Evolutionary conservation across 768 basidiomycete species (phyloP).

Genomic region (Albatrellus ellisii): DNA sequence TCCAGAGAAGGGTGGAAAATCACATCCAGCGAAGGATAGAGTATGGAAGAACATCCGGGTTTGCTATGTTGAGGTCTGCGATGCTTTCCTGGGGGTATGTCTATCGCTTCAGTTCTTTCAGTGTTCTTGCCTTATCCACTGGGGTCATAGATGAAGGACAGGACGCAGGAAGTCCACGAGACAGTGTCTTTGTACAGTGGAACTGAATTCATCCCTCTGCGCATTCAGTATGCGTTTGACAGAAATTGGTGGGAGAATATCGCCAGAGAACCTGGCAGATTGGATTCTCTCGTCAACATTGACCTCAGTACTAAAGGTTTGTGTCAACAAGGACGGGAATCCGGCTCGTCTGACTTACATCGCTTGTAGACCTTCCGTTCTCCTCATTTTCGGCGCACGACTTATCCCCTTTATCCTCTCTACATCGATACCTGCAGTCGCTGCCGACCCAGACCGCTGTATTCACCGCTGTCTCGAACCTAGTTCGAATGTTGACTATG

Average conservation of each 20-base stretch:
- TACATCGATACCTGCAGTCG: conserved; percentile 40
- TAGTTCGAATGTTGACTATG: conserved; percentile 57
- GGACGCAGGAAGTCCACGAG: conserved; percentile 35
- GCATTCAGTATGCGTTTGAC: conserved; percentile 68
- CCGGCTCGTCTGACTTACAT: neutral
- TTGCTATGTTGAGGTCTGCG: conserved; percentile 61
- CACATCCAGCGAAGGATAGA: conserved; percentile 48
- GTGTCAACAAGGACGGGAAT: neutral
- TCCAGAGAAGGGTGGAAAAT: conserved; percentile 36
- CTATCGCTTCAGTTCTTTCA: neutral
- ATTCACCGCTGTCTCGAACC: conserved; percentile 38
- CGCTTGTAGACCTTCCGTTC: conserved; percentile 12
- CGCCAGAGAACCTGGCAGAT: conserved; percentile 19
- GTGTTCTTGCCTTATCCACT: neutral
- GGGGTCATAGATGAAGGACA: conserved; percentile 46
- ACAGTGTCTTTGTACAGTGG: conserved; percentile 34
- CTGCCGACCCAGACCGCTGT: conserved; percentile 69
- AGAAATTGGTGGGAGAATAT: conserved; percentile 47
- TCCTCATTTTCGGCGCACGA: conserved; percentile 6
- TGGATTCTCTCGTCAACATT: conserved; percentile 23
- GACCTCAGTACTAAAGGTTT: conserved; percentile 43
- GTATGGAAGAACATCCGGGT: conserved; percentile 52
- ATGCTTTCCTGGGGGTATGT: conserved; percentile 48
- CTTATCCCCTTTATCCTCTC: conserved; percentile 20
- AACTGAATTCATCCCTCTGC: conserved; percentile 47